Base-by-base conservation (phyloP, 2,329 filamentous ascomycete species). In the Aureobasidium sp. region DNA sequence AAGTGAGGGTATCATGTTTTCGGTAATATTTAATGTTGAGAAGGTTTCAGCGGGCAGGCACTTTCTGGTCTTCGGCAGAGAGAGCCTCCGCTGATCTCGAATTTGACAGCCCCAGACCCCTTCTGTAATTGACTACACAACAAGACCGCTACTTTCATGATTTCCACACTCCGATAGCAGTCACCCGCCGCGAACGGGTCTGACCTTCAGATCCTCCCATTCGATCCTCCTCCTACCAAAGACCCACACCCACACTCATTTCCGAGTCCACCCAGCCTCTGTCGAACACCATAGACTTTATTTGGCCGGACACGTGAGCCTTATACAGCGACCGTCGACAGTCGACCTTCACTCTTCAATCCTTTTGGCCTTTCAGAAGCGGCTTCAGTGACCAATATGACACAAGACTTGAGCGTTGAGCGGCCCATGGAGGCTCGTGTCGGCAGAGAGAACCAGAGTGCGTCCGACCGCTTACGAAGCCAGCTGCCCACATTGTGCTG, bases 401-500 rank as follows among this genome's bases (percentile, higher is more conserved):
- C 78, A 52, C 75, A 78, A 69, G 69, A 72, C 48, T 71, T 75
- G 65, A 60, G 32, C 34, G 46, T 50, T 27, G 73, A 76, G 67
- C 71, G 77, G 65, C 74, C 77, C 50, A 80, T 79, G 78, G 71
- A 92, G 79, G 90, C 89, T 65, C 84, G 89, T 71, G 87, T 84
- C 61, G 89, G 89, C 70, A 83, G 90, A 73, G 86, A 80, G 72
- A 92, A 92, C 73, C 90, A 94, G 77, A 85, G 89, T 92, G 81
- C 86, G 88, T 88, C 13, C 24, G 20, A 27, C 17, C 43, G 8
- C 56, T 37, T 13, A 13, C 20, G 10, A 17, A 34, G 24, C 43
- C 39, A 26, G 41, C 32, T 43, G 13, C 29, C 26, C 46, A 13
- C 29, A 36, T 39, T 46, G 65, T 67, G 62, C 67, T 66, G 62